Evolutionary conservation across 257 asterid genomes (phyloP), one percentile per base, ranked within the genome.

Genomic region (Euphrasia confusa): DNA sequence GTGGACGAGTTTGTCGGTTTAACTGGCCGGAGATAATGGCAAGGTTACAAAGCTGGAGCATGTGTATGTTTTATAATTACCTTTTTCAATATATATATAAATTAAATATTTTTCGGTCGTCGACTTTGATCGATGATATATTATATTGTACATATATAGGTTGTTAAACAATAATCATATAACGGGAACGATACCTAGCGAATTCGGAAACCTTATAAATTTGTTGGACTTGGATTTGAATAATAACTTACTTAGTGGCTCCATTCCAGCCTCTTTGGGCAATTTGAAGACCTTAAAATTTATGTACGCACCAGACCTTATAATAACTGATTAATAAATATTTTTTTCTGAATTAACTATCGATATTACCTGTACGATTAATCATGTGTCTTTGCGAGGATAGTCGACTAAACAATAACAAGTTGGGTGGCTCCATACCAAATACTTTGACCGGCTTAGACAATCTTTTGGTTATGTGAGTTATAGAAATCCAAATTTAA

Each of bases 171-270:
- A 94, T 72, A 91, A 91, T 72, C 88, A 84, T 74, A 84, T 91
- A 50, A 86, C 78, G 42, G 98, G 98, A 61, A 69, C 83, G 44
- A 77, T 91, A 72, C 98, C 98, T 2, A 71, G 67, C 61, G 95
- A 86, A 71, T 88, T 91, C 67, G 98, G 98, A 39, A 84, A 84
- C 71, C 91, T 91, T 74, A 91, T 95, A 48, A 91, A 83, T 79
- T 81, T 91, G 85, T 94, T 88, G 83, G 88, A 96, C 90, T 75
- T 91, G 95, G 96, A 91, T 83, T 85, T 91, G 71, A 88, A 3
- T 13, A 11, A 11, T 44, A 44, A 91, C 86, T 67, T 84, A 82
- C 86, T 86, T 84, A 78, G 74, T 68, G 98, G 98, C 54, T 90
- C 93, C 39, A 86, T 91, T 62, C 98, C 98, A 17, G 86, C 69